Conservation (phyloP, 2,329 filamentous ascomycete species). For the Exophiala oligosperma region DNA sequence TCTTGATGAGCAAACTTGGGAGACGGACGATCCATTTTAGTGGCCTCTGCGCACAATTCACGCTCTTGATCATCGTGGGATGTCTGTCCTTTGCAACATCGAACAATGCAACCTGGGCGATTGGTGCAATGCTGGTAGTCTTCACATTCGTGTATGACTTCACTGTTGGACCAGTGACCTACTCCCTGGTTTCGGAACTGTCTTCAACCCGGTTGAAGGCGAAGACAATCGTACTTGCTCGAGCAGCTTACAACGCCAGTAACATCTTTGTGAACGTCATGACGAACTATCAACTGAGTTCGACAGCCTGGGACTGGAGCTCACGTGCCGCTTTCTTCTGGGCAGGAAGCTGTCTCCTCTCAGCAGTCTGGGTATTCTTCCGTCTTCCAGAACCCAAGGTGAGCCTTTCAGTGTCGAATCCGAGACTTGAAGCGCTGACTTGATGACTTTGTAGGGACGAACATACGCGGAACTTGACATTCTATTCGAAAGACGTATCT, state of each 20-base stretch:
- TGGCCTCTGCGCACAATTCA: slow-evolving; percentile 32
- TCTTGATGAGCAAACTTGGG: slow-evolving; percentile 38
- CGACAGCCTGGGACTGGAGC: slow-evolving; percentile 38
- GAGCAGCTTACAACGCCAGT: slow-evolving; percentile 48
- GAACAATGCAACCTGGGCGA: slow-evolving; percentile 26
- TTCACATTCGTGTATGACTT: slow-evolving; percentile 57
- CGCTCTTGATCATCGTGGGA: slow-evolving; percentile 35
- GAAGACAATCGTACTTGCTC: slow-evolving; percentile 56
- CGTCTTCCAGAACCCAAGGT: slow-evolving; percentile 44
- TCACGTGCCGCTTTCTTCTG: slow-evolving; percentile 42
- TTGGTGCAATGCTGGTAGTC: slow-evolving; percentile 51
- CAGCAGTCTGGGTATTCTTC: slow-evolving; percentile 42
- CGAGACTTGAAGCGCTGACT: too few species aligned
- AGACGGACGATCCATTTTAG: slow-evolving; percentile 42
- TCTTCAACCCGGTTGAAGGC: slow-evolving; percentile 54
- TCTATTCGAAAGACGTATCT: slow-evolving; percentile 40
- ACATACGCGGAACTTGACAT: slow-evolving; percentile 44
- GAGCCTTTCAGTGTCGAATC: background rate
- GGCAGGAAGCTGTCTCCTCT: slow-evolving; percentile 35
- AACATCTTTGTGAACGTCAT: slow-evolving; percentile 44
- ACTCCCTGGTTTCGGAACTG: slow-evolving; percentile 54
- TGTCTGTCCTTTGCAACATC: slow-evolving; percentile 16
- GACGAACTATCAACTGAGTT: slow-evolving; percentile 31
- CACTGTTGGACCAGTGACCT: slow-evolving; percentile 55
- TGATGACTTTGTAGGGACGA: slow-evolving; percentile 19